Conservation (phyloP, 2,329 filamentous ascomycete species). For the Bipolaris victoriae region DNA sequence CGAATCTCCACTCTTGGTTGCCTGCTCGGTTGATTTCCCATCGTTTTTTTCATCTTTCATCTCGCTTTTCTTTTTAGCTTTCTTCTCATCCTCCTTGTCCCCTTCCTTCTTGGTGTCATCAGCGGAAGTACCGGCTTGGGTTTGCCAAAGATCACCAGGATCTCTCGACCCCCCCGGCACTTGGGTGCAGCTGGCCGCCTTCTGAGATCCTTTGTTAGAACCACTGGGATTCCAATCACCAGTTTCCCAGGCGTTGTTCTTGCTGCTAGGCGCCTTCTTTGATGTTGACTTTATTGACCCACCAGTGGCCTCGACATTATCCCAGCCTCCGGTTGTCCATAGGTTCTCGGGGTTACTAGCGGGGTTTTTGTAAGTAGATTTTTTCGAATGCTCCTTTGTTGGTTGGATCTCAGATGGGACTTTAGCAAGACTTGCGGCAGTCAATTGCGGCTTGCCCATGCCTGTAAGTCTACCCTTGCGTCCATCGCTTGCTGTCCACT, state of each 20-base stretch:
- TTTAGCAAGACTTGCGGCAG: slow-evolving; percentile 20
- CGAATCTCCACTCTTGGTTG: background rate
- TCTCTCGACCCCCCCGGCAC: background rate
- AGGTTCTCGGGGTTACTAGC: background rate
- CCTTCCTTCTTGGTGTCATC: background rate
- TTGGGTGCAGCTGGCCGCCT: background rate
- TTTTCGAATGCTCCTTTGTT: slow-evolving; percentile 6
- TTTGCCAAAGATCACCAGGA: background rate
- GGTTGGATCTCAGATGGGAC: slow-evolving; percentile 15
- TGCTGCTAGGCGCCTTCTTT: slow-evolving; percentile 7
- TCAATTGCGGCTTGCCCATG: slow-evolving; percentile 23
- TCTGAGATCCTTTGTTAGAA: background rate
- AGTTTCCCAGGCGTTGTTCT: background rate
- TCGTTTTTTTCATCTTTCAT: background rate
- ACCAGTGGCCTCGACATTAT: background rate
- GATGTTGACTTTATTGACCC: background rate
- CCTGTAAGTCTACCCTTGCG: slow-evolving; percentile 36
- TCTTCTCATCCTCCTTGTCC: background rate
- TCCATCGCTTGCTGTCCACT: slow-evolving; percentile 45
- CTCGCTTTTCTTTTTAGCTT: background rate
- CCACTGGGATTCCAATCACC: background rate
- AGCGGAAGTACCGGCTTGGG: background rate
- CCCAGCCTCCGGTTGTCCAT: background rate
- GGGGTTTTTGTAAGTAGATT: slow-evolving; percentile 1
- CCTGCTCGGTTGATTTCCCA: background rate